Base-by-base conservation (phyloP, 257 asterid species). In the Gentiana macrophylla region DNA sequence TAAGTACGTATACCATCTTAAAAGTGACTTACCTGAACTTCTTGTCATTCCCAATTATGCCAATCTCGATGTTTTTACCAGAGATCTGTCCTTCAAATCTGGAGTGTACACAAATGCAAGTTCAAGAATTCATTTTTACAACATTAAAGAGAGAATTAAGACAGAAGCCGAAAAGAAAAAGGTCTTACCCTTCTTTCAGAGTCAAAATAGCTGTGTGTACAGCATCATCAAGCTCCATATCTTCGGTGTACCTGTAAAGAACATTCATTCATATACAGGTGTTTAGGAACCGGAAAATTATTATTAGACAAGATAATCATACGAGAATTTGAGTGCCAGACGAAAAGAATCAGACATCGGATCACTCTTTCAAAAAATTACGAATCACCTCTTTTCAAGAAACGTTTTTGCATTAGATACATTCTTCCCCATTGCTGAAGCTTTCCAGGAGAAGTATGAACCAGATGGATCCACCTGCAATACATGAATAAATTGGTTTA, bases 391-490 rank as follows among this genome's bases (percentile, higher is more conserved):
- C 77, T 92, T 92, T 69, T 92, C 99, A 56, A 88, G 89, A 77
- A 92, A 92, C 3, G 99, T 88, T 77, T 92, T 92, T 32, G 99
- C 99, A 56, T 92, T 92, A 50, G 99, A 88, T 52, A 92, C 99
- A 76, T 92, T 92, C 82, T 92, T 92, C 44, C 99, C 99, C 99
- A 92, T 85, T 64, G 99, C 99, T 37, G 99, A 92, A 73, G 99
- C 99, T 75, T 92, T 92, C 99, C 99, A 92, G 37, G 97, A 92
- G 71, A 88, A 92, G 73, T 92, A 92, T 4, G 99, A 92, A 57
- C 99, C 99, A 4, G 99, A 92, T 56, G 99, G 99, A 78, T 92
- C 99, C 70, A 92, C 99, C 99, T 74, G 62, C 8, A 61, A 54
- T 12, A 56, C 50, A 41, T 52, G 53, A 34, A 35, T 47, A 6